Conservation (phyloP, 306 rosid genomes). For the Dryas octopetala region DNA sequence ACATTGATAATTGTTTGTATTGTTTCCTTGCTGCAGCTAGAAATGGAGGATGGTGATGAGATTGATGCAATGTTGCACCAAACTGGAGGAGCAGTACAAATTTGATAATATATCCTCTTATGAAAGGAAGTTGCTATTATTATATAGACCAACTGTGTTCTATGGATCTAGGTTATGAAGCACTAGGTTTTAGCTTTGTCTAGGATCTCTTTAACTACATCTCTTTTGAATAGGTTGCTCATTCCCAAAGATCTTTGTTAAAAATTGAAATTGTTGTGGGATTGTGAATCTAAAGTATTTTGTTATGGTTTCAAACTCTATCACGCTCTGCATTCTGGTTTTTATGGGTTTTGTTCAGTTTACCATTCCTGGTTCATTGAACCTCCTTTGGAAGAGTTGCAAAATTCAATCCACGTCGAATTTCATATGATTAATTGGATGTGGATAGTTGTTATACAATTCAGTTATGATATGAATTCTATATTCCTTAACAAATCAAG, state of each 20-base stretch:
- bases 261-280: not conserved
- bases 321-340: not conserved
- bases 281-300: not conserved
- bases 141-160: not conserved
- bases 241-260: not conserved
- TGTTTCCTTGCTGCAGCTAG: constrained; percentile 20
- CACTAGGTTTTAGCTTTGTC: constrained; percentile 1
- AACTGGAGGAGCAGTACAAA: constrained; percentile 44
- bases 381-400: too few species aligned
- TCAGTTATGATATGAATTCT: too few species aligned
- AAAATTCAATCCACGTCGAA: too few species aligned
- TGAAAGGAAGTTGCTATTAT: not conserved
- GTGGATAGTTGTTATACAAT: too few species aligned
- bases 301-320: not conserved
- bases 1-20: not conserved
- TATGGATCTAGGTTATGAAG: not conserved
- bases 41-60: constrained; percentile 78
- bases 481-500: too few species aligned
- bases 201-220: not conserved
- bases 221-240: not conserved
- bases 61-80: constrained; percentile 79
- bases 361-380: too few species aligned
- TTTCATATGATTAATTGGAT: too few species aligned
- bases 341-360: not conserved
- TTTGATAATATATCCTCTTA: not conserved